These are phyloP conservation scores for Epichloe sp. DNA, from an alignment of 2,329 filamentous ascomycete genomes.

Conservation along the genomic window DNA sequence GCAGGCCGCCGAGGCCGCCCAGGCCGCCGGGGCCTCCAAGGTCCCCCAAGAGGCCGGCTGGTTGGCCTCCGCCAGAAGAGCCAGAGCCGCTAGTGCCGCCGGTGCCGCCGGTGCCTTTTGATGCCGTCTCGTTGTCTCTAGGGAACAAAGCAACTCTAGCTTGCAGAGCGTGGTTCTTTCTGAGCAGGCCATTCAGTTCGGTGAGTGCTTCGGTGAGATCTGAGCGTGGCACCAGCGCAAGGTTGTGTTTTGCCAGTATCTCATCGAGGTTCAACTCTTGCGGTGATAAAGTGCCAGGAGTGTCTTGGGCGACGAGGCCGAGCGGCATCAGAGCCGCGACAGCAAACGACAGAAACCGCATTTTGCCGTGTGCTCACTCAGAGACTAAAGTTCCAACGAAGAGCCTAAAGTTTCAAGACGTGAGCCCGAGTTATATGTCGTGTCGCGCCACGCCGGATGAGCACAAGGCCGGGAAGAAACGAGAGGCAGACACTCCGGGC, in stretches of 20 bases:
- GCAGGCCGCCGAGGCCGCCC: constrained; percentile 6
- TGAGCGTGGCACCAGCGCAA: constrained; percentile 30
- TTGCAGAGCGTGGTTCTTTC: constrained; percentile 13
- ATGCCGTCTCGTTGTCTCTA: not conserved
- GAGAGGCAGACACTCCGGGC: not conserved
- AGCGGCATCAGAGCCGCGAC: constrained; percentile 21
- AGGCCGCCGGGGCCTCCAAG: constrained; percentile 9
- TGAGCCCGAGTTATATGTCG: not conserved
- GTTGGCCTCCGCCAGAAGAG: constrained; percentile 1
- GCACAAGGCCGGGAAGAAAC: not conserved
- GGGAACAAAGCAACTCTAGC: constrained; percentile 1
- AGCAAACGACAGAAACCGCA: constrained; percentile 25
- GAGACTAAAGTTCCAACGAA: not conserved
- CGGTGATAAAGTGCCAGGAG: constrained; percentile 11
- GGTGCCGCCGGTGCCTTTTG: not conserved
- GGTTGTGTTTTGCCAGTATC: constrained; percentile 28
- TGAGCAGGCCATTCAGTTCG: constrained; percentile 28
- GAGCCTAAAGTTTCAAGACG: not conserved
- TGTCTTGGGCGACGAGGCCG: constrained; percentile 18
- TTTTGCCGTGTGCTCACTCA: constrained; percentile 9
- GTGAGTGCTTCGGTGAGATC: constrained; percentile 31
- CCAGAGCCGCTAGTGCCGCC: not conserved
- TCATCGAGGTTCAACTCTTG: constrained; percentile 26
- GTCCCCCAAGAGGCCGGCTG: constrained; percentile 5
- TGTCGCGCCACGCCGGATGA: not conserved